Percentiles rank a stretch among this genome's conserved stretches.
Conservation (phyloP, 352 stramenopile species). For the Pythium biforme region DNA sequence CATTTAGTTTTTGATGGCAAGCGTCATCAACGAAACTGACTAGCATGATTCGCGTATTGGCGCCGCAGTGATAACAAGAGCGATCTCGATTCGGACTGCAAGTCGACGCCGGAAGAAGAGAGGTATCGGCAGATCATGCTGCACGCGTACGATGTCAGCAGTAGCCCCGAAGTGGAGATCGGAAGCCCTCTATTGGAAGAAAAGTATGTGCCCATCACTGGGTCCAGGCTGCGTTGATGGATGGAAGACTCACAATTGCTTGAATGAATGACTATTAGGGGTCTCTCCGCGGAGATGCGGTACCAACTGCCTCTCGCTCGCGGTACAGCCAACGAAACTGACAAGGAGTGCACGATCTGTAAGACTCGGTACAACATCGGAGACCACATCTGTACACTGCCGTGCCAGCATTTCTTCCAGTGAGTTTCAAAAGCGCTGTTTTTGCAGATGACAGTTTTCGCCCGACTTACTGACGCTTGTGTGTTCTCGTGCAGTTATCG, state of each 20-base stretch:
- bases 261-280: slow-evolving; percentile 29
- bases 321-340: slow-evolving; percentile 77
- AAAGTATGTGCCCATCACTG: slow-evolving; percentile 39
- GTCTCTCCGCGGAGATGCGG: slow-evolving; percentile 71
- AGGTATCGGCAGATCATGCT: slow-evolving; percentile 57
- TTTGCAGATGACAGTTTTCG: not conserved
- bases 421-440: slow-evolving; percentile 28
- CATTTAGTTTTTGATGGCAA: too few relatives aligned
- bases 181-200: slow-evolving; percentile 77
- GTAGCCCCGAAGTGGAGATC: slow-evolving; percentile 65
- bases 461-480: not conserved
- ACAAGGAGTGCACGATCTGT: slow-evolving; percentile 86
- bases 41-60: not conserved
- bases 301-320: slow-evolving; percentile 78
- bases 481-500: slow-evolving; percentile 41
- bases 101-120: slow-evolving; percentile 59
- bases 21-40: too few relatives aligned
- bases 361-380: slow-evolving; percentile 81
- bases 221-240: not conserved
- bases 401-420: slow-evolving; percentile 88
- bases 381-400: slow-evolving; percentile 80
- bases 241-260: not conserved
- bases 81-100: slow-evolving; percentile 44
- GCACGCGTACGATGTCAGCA: slow-evolving; percentile 53
- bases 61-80: slow-evolving; percentile 30